Evolutionary conservation across 768 basidiomycete species (phyloP).

Genomic region (Boletellus sp.): DNA sequence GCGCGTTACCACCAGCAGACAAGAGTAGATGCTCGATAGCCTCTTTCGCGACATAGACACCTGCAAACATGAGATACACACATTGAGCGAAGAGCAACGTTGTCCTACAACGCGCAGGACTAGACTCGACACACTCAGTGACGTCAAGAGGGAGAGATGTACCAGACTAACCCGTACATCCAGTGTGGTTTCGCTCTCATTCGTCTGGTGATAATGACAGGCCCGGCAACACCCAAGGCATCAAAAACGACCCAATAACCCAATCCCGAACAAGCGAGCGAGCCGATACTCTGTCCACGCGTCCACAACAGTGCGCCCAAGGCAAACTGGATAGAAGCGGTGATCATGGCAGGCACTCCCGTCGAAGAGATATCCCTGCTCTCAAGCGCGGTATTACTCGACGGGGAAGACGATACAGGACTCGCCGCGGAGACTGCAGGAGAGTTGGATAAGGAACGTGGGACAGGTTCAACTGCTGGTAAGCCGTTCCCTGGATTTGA

Average conservation of each 20-base stretch:
- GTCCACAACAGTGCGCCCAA: conserved; percentile 84
- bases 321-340: conserved; percentile 47
- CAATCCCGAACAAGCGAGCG: conserved; percentile 81
- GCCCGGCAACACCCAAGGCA: conserved; percentile 68
- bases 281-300: conserved; percentile 82
- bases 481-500: conserved; percentile 26
- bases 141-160: conserved; percentile 18
- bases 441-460: conserved; percentile 25
- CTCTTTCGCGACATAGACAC: conserved; percentile 96
- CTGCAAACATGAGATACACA: conserved; percentile 91
- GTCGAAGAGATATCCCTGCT: conserved; percentile 19
- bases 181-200: conserved; percentile 32
- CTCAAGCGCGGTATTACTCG: neutral
- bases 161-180: conserved; percentile 59
- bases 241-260: conserved; percentile 98
- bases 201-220: conserved; percentile 33
- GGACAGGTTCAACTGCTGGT: conserved; percentile 7
- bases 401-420: conserved; percentile 3
- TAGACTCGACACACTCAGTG: conserved; percentile 22
- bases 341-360: conserved; percentile 18
- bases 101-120: conserved; percentile 65
- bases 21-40: conserved; percentile 89
- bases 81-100: conserved; percentile 82
- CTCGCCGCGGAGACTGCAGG: conserved; percentile 14
- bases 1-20: conserved; percentile 75